Evolutionary conservation across 2,329 filamentous ascomycete genomes (phyloP).

Genomic region (Apiospora aurea): DNA sequence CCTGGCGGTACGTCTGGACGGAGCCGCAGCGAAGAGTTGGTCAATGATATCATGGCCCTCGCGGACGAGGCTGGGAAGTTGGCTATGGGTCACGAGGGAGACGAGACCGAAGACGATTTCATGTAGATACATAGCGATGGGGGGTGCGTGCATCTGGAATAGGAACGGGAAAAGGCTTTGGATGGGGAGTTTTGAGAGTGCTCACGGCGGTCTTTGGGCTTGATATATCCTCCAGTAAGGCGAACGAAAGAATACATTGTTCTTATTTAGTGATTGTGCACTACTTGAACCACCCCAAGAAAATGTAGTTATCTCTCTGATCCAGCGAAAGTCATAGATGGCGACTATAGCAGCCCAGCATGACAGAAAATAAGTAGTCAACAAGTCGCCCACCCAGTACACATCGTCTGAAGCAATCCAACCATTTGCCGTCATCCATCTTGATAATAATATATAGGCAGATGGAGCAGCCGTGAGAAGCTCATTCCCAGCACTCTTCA

Average conservation of each 20-base stretch:
- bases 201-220: neutral
- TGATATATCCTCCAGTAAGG: neutral
- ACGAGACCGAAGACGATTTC: constrained; percentile 28
- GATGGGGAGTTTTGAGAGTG: neutral
- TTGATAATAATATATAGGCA: neutral
- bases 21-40: constrained; percentile 42
- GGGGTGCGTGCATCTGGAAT: neutral
- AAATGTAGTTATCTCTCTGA: neutral
- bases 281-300: neutral
- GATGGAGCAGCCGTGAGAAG: neutral
- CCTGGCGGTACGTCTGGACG: constrained; percentile 17
- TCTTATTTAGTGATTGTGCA: neutral
- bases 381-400: neutral
- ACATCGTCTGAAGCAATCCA: neutral
- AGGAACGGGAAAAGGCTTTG: neutral
- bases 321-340: neutral
- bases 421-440: no score
- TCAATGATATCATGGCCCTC: constrained; percentile 42
- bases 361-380: neutral
- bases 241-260: neutral
- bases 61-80: constrained; percentile 34
- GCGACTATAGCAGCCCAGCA: neutral
- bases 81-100: constrained; percentile 27
- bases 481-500: neutral
- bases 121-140: constrained; percentile 23